Percentiles rank a stretch among this genome's conserved stretches.
These are phyloP conservation scores for Rubroshorea leprosula DNA, from an alignment of 345 rosid genomes.

Conservation along the genomic window DNA sequence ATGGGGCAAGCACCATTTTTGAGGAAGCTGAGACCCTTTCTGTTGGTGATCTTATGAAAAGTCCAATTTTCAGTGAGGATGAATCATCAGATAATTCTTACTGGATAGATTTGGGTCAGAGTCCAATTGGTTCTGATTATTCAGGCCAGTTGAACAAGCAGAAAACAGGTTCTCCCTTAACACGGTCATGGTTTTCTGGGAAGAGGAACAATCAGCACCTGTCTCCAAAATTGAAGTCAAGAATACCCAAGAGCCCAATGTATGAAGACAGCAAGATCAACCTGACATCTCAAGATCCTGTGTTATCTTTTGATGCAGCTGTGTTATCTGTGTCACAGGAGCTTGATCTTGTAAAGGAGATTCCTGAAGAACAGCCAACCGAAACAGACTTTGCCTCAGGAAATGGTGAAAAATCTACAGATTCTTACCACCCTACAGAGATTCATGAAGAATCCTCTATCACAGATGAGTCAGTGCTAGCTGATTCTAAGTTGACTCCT, in stretches of 20 bases:
- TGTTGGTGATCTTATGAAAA: constrained; percentile 74
- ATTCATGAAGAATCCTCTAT: constrained; percentile 38
- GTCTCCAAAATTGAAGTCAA: constrained; percentile 40
- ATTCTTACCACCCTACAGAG: too few species aligned
- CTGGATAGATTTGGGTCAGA: constrained; percentile 71
- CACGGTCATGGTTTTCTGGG: constrained; percentile 41
- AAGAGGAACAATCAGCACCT: constrained; percentile 26
- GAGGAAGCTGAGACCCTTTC: constrained; percentile 78
- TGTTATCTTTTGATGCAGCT: constrained; percentile 76
- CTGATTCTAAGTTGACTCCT: too few species aligned
- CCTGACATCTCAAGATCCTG: constrained; percentile 26
- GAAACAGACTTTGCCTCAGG: too few species aligned
- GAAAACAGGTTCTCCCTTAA: constrained; percentile 36
- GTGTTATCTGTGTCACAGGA: constrained; percentile 56
- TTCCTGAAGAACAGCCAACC: constrained; percentile 41
- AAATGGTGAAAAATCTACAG: too few species aligned
- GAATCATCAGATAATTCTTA: constrained; percentile 60
- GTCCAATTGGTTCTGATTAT: constrained; percentile 53
- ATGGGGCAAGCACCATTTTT: constrained; percentile 71
- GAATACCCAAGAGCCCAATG: too few species aligned
- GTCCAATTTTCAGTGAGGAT: constrained; percentile 64
- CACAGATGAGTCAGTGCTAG: constrained; percentile 6
- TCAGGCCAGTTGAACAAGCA: constrained; percentile 34
- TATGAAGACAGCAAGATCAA: constrained; percentile 27
- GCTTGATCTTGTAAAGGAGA: constrained; percentile 34